Evolutionary conservation across 139 green algal genomes (phyloP), one percentile per base, ranked within the genome.

Genomic region (Gonium pectorale): DNA sequence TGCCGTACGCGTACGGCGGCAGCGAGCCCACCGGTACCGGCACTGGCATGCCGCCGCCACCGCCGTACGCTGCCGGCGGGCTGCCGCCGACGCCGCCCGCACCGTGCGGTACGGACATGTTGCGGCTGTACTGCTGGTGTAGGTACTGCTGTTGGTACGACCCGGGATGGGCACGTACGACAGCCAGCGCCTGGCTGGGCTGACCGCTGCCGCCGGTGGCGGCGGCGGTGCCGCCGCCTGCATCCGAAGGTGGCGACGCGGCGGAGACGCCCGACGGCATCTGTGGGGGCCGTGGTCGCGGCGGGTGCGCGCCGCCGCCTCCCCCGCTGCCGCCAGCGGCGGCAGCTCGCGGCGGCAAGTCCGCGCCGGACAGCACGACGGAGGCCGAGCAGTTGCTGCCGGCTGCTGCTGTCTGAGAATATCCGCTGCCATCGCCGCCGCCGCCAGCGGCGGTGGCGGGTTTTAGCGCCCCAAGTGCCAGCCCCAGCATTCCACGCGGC

Each of bases 1-100:
- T 94, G 88, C 89, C 87, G 70, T 89, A 92, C 44, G 80, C 33
- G 21, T 71, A 52, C 19, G 64, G 72, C 40, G 74, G 59, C 41
- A 71, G 40, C 17, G 75, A 82, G 1, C 75, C 75, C n/a, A 70
- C 73, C 11, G 74, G 40, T 17, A 68, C 73, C 17, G 67, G 41
- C 7, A 67, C 31, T 5, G 64, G 31, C n/a, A 35, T 46, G 43
- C 66, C 41, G 29, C 77, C 43, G 43, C 62, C 44, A 17, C 63
- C 67, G 46, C 38, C n/a, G 68, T 5, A 2, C 8, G 6, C 15
- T 27, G 1, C 67, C 7, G 51, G 49, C 24, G 71, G 33, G 27
- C 31, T 62, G 51, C 62, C 29, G 31, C 46, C n/a, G 35, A 35
- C 64, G 41, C 40, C 67, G 41, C 40, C 67, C 2, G 6, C 29